phyloP scores from a whole-genome alignment of 108 stramenopile genomes.

The Ochromonas danica region DNA sequence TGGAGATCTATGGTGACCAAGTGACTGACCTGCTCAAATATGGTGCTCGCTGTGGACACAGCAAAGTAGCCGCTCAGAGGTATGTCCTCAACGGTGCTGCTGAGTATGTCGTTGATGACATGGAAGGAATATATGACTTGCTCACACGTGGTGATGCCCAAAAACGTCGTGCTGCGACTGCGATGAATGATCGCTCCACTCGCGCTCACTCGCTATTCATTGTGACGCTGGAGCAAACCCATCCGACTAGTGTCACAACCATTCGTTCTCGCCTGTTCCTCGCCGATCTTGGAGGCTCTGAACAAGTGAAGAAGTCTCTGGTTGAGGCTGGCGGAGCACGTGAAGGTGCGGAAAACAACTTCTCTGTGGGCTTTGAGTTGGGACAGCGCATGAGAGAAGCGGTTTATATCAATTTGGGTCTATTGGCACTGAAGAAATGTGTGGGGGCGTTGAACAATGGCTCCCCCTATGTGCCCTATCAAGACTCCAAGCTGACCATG shows the following conservation, averaged over 20 bases:
- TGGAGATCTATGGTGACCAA: constrained; percentile 67
- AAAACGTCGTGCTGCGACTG: constrained; percentile 64
- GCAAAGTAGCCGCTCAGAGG: constrained; percentile 62
- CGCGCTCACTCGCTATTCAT: constrained; percentile 68
- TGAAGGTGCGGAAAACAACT: constrained; percentile 42
- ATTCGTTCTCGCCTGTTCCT: constrained; percentile 59
- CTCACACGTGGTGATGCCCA: constrained; percentile 55
- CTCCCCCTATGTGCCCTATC: constrained; percentile 60
- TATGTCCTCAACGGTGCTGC: constrained; percentile 58
- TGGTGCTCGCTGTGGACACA: constrained; percentile 54
- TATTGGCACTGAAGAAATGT: constrained; percentile 63
- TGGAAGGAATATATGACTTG: constrained; percentile 44
- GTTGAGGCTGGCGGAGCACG: constrained; percentile 32
- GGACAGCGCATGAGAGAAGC: constrained; percentile 65
- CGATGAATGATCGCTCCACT: constrained; percentile 65
- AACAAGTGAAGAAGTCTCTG: constrained; percentile 63
- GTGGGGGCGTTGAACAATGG: constrained; percentile 56
- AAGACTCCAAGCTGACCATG: constrained; percentile 69
- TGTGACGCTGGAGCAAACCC: constrained; percentile 56
- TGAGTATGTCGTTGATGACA: constrained; percentile 45
- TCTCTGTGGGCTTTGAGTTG: constrained; percentile 51
- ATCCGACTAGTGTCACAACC: constrained; percentile 28
- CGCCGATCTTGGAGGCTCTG: constrained; percentile 67
- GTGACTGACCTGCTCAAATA: constrained; percentile 59
- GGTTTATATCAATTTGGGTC: constrained; percentile 65